phyloP scores from a whole-genome alignment of 257 asterid species.

The Plantago major region DNA sequence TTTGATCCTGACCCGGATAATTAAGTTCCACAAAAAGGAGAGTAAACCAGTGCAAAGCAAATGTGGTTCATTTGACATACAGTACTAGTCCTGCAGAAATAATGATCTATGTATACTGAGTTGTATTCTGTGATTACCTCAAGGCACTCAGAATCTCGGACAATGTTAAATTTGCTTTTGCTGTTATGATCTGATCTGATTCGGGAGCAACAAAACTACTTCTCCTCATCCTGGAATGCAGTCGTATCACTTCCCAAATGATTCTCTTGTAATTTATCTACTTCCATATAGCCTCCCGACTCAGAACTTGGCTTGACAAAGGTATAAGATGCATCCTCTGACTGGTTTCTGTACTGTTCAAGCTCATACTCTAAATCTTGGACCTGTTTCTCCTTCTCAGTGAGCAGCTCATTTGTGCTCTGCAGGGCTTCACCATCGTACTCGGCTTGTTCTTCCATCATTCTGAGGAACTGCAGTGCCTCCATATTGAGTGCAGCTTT shows the following conservation, averaged over 20 bases:
- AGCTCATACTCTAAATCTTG: slow-evolving; percentile 46
- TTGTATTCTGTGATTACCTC: no score
- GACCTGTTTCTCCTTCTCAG: slow-evolving; percentile 56
- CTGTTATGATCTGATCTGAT: no score
- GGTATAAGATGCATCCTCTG: slow-evolving; percentile 27
- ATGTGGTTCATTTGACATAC: no score
- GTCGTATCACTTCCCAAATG: slow-evolving; percentile 6
- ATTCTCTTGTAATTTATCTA: slow-evolving; percentile 12
- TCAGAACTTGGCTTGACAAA: slow-evolving; percentile 23
- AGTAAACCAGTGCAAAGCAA: no score
- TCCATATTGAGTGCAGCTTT: slow-evolving; percentile 81
- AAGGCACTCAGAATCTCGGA: not conserved
- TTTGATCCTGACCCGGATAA: no score
- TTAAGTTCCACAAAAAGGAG: no score
- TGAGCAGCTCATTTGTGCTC: slow-evolving; percentile 47
- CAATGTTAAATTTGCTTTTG: not conserved
- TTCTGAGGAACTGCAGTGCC: slow-evolving; percentile 70
- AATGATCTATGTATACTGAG: no score
- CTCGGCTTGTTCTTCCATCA: slow-evolving; percentile 91
- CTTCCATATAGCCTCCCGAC: slow-evolving; percentile 17
- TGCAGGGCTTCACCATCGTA: slow-evolving; percentile 72
- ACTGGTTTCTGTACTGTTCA: slow-evolving; percentile 37
- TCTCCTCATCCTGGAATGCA: not conserved
- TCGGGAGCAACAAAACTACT: no score
- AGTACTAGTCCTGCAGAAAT: no score